Base-by-base conservation (phyloP, 495 filamentous ascomycete genomes). In the Aspergillus kassunensis region DNA sequence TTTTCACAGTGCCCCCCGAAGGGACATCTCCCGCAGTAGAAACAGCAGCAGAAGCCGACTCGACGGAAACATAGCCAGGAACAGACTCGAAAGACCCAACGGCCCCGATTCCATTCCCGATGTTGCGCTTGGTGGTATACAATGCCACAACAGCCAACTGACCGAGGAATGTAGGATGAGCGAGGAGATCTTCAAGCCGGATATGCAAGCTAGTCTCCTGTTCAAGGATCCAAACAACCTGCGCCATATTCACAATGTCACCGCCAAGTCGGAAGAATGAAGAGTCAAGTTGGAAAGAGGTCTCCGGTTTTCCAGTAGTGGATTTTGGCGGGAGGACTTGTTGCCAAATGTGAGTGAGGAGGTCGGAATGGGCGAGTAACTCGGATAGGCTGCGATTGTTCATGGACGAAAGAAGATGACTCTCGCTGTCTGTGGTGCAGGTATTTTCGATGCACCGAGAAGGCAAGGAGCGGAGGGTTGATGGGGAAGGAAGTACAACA, bases 201-300 rank as follows among this genome's bases (percentile, higher is more conserved):
- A 80, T 64, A 34, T 68, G 66, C 39, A 76, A 66, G n/a, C 74
- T 74, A 12, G 45, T 49, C 45, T 79, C 74, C 48, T 77, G 68
- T 35, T 76, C 71, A 0, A 81, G 62, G 3, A 79, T 61, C 59
- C 68, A 71, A 15, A 66, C 65, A 12, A 80, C 59, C 43, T 75
- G 73, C 1, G 75, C 78, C 43, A 81, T 67, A 19, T 68, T 73
- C 61, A 79, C 71, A 33, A 80, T 66, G 50, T 81, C 78, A 12
- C 78, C 78, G 10, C 78, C 78, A 1, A 77, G 68, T 3, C 74
- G 67, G 57, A 79, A 81, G 65, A 81, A 80, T 0, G 73, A 75
- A 0, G 75, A 74, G 23, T 74, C 67, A 24, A 75, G 65, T 34
- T 74, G 71, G 68, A 61, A 80, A 8, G 53, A 33, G 7, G 53